Evolutionary conservation across 176 grass and related monocot genomes (phyloP), one percentile per base, ranked within the genome.

Genomic region (Carex littledalei): DNA sequence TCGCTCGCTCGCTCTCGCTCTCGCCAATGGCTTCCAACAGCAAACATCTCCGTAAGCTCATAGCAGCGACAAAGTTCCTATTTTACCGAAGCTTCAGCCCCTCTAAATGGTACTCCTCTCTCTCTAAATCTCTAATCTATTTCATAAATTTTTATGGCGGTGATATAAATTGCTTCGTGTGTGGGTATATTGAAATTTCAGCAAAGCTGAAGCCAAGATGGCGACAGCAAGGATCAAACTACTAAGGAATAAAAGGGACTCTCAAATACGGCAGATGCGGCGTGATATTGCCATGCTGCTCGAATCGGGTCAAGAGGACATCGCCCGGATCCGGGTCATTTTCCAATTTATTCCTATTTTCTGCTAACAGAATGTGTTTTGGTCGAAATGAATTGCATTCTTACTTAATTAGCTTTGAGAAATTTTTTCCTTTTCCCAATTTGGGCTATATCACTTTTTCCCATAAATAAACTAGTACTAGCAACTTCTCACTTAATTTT

Each of bases 161-260:
- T 56, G 9, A 26, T 50, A 34, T 55, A 43, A 14, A 49, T 81
- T 45, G 66, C 52, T 12, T 11, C 68, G 6, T 84, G 3, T 69
- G 32, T 34, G 12, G 56, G 0, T 79, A 73, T 57, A 31, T 15
- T 16, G 54, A 63, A 58, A 2, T 72, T 20, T 87, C 87, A 97
- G 94, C 83, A 97, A 97, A 87, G 90, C 94, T 81, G 94, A 97
- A 90, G 94, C 94, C 69, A 78, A 92, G 69, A 94, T 94, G 94
- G 94, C 90, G 35, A 84, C 88, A 56, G 94, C 94, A 59, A 82
- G 94, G 90, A 97, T 97, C 81, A 94, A 97, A 87, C 88, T 97
- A 79, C 88, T 97, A 66, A 85, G 87, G 85, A 90, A 97, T 81
- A 86, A 91, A 52, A 87, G 94, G 29, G 90, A 92, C 73, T 88